Conservation (phyloP, 768 basidiomycete species). For the Leccinellum luteum region DNA sequence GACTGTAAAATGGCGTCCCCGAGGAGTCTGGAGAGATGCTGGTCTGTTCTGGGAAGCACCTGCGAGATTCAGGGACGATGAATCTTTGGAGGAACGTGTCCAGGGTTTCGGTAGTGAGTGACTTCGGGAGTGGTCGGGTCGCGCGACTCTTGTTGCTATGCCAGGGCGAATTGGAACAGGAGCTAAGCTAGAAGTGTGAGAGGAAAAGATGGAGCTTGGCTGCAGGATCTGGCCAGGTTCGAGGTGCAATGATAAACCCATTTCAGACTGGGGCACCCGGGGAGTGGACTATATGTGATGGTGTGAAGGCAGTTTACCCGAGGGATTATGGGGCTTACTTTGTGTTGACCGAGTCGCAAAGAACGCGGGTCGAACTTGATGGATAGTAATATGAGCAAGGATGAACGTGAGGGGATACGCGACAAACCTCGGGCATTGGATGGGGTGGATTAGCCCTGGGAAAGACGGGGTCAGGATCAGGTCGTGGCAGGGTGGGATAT, state of each 20-base stretch:
- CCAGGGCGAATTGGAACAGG: slow-evolving; percentile 2
- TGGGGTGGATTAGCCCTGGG: not conserved
- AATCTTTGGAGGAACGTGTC: not conserved
- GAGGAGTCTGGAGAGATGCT: slow-evolving; percentile 13
- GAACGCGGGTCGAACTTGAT: slow-evolving; percentile 15
- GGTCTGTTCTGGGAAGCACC: slow-evolving; percentile 2
- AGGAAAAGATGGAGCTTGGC: slow-evolving; percentile 22
- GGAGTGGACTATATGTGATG: slow-evolving; percentile 9
- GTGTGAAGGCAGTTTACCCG: slow-evolving; percentile 10
- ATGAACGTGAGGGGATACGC: not conserved
- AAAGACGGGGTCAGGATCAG: not conserved
- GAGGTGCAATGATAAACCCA: slow-evolving; percentile 48
- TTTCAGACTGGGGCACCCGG: not conserved
- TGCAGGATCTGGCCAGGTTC: slow-evolving; percentile 57
- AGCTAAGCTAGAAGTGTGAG: slow-evolving; percentile 1
- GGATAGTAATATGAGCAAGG: slow-evolving; percentile 9
- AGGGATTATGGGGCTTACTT: slow-evolving; percentile 16
- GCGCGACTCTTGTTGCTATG: not conserved
- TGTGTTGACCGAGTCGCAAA: slow-evolving; percentile 7
- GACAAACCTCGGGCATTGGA: slow-evolving; percentile 23
- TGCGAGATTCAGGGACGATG: not conserved
- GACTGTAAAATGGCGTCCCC: slow-evolving; percentile 10
- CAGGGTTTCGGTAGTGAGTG: slow-evolving; percentile 12
- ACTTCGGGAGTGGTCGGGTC: slow-evolving; percentile 10
- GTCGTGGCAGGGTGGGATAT: slow-evolving; percentile 9